A percentile compares a stretch with the other conserved stretches of the same genome.
phyloP scores from a whole-genome alignment of 2,329 filamentous ascomycete genomes.

The Westerdykella aurantiaca region DNA sequence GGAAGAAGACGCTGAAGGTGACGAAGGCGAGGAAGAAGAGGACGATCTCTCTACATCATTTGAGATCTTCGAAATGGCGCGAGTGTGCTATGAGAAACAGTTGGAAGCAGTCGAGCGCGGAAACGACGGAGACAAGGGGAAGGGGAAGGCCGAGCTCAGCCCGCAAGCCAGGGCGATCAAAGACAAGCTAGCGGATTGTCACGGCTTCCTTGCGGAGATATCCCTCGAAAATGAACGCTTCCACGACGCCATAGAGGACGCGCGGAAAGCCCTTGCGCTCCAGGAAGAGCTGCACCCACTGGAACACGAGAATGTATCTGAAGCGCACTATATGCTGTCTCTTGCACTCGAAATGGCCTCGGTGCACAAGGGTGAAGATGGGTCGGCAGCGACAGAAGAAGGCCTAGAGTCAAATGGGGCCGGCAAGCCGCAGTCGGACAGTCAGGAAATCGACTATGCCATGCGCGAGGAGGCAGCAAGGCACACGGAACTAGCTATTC shows the following conservation, averaged over 20 bases:
- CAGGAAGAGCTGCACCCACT: conserved; percentile 73
- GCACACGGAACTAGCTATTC: conserved; percentile 69
- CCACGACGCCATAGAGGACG: conserved; percentile 77
- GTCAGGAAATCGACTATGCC: conserved; percentile 56
- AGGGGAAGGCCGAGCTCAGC: conserved; percentile 44
- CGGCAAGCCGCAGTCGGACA: conserved; percentile 38
- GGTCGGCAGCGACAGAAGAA: conserved; percentile 41
- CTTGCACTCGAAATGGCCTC: conserved; percentile 92
- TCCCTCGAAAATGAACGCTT: conserved; percentile 96
- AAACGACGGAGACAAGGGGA: conserved; percentile 39
- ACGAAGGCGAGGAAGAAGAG: conserved; percentile 47
- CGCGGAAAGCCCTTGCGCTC: conserved; percentile 68
- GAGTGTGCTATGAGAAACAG: conserved; percentile 54
- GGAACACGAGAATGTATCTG: conserved; percentile 80
- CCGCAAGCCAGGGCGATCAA: conserved; percentile 45
- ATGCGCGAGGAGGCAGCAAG: conserved; percentile 65
- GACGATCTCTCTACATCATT: conserved; percentile 61
- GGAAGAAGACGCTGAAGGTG: conserved; percentile 49
- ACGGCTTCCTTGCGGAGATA: conserved; percentile 91
- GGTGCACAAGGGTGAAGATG: conserved; percentile 57
- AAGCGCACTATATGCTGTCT: conserved; percentile 94
- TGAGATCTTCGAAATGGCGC: conserved; percentile 58
- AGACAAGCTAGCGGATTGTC: conserved; percentile 84
- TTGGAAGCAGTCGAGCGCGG: conserved; percentile 40
- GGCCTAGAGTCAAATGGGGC: conserved; percentile 30